phyloP scores from a whole-genome alignment of 345 rosid genomes.

The Limnanthes douglasii region DNA sequence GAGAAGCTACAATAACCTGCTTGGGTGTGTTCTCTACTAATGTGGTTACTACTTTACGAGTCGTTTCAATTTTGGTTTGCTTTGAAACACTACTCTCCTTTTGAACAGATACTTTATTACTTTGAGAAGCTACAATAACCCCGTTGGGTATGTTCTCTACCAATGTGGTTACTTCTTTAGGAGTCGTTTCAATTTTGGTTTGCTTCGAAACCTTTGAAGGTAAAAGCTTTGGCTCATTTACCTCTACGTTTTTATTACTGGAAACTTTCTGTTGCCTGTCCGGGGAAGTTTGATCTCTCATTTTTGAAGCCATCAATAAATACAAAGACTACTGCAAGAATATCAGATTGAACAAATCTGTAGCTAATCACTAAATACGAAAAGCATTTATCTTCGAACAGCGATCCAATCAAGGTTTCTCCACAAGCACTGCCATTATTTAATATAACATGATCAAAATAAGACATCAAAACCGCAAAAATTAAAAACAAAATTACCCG shows the following conservation, averaged over 20 bases:
- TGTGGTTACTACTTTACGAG: no score
- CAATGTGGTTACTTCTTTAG: no score
- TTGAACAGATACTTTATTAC: conserved; percentile 19
- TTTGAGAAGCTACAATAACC: conserved; percentile 22
- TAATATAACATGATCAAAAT: background rate
- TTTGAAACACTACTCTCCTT: no score
- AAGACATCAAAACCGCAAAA: conserved; percentile 2
- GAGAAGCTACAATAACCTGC: conserved; percentile 18
- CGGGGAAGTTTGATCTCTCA: conserved; percentile 20
- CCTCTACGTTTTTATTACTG: conserved; percentile 17
- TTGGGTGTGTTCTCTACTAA: conserved; percentile 17
- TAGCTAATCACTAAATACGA: conserved; percentile 7
- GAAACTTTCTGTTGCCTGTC: conserved; percentile 21
- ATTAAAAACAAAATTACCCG: no score
- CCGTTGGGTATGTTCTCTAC: conserved; percentile 17
- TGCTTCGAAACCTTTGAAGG: conserved; percentile 24
- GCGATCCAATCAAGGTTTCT: conserved; percentile 1
- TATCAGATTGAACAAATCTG: conserved; percentile 19
- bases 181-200: no score
- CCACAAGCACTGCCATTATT: conserved; percentile 6
- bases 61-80: no score
- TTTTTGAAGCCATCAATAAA: conserved; percentile 36
- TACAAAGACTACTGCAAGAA: conserved; percentile 4
- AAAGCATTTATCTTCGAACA: conserved; percentile 10
- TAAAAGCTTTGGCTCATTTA: conserved; percentile 19